Conservation (phyloP, 2,329 filamentous ascomycete genomes). For the Talaromyces piceae region DNA sequence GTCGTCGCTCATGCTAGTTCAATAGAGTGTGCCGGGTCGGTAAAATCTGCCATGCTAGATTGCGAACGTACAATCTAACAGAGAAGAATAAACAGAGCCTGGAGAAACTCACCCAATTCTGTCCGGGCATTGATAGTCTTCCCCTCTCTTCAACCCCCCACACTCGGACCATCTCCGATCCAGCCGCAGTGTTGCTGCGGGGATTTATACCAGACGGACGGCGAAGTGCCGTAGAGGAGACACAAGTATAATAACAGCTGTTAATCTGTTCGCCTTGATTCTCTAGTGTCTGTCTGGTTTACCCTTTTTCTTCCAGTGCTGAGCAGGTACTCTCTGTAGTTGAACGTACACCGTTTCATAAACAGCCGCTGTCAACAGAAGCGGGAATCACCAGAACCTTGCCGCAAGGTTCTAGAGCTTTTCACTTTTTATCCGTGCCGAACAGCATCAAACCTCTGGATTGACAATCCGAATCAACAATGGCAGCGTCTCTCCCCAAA, state of each 20-base stretch:
- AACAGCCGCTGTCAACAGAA: neutral
- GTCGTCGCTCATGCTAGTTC: too few species aligned
- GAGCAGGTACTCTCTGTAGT: neutral
- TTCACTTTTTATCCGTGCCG: too few species aligned
- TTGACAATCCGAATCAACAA: neutral
- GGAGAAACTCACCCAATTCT: too few species aligned
- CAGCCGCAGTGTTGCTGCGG: neutral
- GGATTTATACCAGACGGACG: neutral
- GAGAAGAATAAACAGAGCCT: too few species aligned
- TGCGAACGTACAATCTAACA: too few species aligned
- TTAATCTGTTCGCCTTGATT: neutral
- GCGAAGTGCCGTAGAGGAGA: neutral
- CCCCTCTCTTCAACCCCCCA: too few species aligned
- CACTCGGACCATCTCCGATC: slow-evolving; percentile 11
- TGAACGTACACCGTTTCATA: neutral
- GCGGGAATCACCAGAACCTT: neutral
- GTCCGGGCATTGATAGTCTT: too few species aligned
- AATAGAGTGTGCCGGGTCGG: too few species aligned
- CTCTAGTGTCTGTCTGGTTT: neutral
- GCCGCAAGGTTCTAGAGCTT: neutral
- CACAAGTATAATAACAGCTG: neutral
- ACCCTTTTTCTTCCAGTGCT: neutral
- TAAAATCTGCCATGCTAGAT: too few species aligned
- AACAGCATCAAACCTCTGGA: neutral
- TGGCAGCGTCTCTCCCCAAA: slow-evolving; percentile 20